Evolutionary conservation across 768 basidiomycete species (phyloP), one percentile per base, ranked within the genome.

Genomic region (Rhodotorula babjevae): DNA sequence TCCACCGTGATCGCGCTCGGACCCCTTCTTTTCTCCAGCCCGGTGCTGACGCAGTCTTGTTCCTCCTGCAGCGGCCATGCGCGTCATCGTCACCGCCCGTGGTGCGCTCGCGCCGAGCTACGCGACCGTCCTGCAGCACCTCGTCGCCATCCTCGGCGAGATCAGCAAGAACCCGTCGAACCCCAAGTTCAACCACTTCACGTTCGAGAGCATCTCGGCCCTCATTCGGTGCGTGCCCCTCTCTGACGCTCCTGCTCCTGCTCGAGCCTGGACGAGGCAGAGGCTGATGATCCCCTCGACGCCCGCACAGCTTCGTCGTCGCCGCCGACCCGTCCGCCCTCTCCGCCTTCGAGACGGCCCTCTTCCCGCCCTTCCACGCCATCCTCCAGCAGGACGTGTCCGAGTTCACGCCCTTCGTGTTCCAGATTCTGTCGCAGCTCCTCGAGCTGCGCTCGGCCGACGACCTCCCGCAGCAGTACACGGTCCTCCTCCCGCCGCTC

Each of bases 141-240:
- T 99, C 15, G 91, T 96, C 67, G 81, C 82, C 40, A 94, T 98
- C 78, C 85, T 97, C 44, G 89, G 90, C 21, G 85, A 89, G 66
- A 93, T 95, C 77, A 91, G 90, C 71, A 91, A 90, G 83, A 99
- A 99, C 80, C 95, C 96, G 25, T 93, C 91, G 80, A 99, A 99
- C 81, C 96, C 96, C 3, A 88, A 89, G 76, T 98, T 99, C 81
- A 94, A 96, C 80, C 96, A 98, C 80, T 96, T 92, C 79, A 90
- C 93, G 74, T 98, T 99, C 78, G 95, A 99, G 83, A 90, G 90
- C 79, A 87, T 99, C 55, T 90, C 94, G n/a, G 94, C 89, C 3
- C 82, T 99, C 76, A 89, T 96, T 84, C 86, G 91, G 60, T 61
- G 10, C 42, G 60, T 46, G 6, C 14, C 44, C 6, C 44, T 46